These are phyloP conservation scores for Elsinoe necatrix DNA, from an alignment of 2,329 filamentous ascomycete genomes.

Conservation along the genomic window DNA sequence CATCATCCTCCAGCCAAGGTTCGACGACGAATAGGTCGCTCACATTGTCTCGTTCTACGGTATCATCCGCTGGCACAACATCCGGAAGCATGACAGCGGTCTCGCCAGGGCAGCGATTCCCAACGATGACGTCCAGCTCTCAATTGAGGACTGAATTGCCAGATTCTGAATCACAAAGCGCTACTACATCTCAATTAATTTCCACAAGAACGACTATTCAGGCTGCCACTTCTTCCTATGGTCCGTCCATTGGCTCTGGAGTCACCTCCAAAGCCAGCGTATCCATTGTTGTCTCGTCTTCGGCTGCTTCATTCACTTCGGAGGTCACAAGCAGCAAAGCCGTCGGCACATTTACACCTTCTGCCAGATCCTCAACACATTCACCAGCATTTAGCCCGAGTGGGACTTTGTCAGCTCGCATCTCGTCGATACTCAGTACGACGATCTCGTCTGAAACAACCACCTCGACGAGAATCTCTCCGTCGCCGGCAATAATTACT, in stretches of 20 bases:
- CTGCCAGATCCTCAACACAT: too few relatives aligned
- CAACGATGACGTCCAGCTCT: neutral
- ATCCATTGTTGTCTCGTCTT: neutral
- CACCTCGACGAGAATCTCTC: too few relatives aligned
- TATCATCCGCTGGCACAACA: neutral
- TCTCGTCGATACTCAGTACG: too few relatives aligned
- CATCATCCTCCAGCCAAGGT: neutral
- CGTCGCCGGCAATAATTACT: too few relatives aligned
- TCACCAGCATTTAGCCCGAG: too few relatives aligned
- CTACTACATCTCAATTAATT: too few relatives aligned
- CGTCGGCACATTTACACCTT: too few relatives aligned
- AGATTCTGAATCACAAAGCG: too few relatives aligned
- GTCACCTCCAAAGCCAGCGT: neutral
- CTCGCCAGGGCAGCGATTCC: neutral
- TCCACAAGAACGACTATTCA: too few relatives aligned
- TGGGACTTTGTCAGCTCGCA: too few relatives aligned
- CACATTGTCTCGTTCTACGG: neutral
- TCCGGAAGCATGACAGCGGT: neutral
- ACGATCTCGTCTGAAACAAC: too few relatives aligned
- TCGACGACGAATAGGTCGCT: neutral
- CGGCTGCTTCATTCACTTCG: neutral
- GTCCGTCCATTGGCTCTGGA: neutral
- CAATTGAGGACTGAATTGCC: neutral
- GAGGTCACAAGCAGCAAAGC: too few relatives aligned
- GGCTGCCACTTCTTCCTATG: neutral